A percentile compares a stretch with the other conserved stretches of the same genome.
These are phyloP conservation scores for Protomyces lactucae-debilis DNA, from an alignment of 1,139 yeast species.

Conservation along the genomic window DNA sequence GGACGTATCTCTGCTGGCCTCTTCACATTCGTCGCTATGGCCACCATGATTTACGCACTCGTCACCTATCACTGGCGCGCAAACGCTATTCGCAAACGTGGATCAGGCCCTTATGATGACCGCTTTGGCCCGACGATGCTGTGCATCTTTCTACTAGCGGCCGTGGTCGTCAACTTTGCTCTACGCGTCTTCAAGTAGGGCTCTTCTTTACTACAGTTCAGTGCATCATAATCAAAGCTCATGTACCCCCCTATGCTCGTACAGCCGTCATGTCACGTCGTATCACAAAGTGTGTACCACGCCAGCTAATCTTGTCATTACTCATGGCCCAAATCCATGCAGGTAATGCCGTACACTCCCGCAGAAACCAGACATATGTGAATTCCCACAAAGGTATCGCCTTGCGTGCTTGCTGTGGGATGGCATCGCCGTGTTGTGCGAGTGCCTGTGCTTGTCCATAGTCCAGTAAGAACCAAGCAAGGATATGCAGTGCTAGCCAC, in stretches of 20 bases:
- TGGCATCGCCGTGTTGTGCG: conserved; percentile 36
- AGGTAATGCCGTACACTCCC: conserved; percentile 76
- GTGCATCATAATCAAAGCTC: conserved; percentile 1
- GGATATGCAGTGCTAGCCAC: conserved; percentile 53
- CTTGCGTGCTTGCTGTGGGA: conserved; percentile 33
- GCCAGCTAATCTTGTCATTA: conserved; percentile 77
- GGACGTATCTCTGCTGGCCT: conserved; percentile 92
- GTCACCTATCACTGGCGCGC: conserved; percentile 99
- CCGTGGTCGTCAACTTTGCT: conserved; percentile 34
- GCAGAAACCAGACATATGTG: conserved; percentile 55
- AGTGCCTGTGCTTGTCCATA: conserved; percentile 36
- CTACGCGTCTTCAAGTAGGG: conserved; percentile 35
- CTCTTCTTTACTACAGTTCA: neutral
- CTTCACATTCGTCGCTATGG: conserved; percentile 89
- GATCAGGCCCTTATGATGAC: conserved; percentile 97
- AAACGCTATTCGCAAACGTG: conserved; percentile 93
- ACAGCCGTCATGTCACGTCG: conserved; percentile 70
- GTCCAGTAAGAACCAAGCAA: conserved; percentile 59
- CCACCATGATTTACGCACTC: conserved; percentile 92
- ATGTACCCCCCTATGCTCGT: conserved; percentile 44
- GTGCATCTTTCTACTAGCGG: conserved; percentile 73
- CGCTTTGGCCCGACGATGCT: conserved; percentile 98
- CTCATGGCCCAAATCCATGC: conserved; percentile 77
- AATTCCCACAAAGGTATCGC: conserved; percentile 37
- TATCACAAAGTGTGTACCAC: conserved; percentile 71